A percentile compares a stretch with the other conserved stretches of the same genome.
These are phyloP conservation scores for Cardamine resedifolia DNA, from an alignment of 345 rosid genomes.

Conservation along the genomic window DNA sequence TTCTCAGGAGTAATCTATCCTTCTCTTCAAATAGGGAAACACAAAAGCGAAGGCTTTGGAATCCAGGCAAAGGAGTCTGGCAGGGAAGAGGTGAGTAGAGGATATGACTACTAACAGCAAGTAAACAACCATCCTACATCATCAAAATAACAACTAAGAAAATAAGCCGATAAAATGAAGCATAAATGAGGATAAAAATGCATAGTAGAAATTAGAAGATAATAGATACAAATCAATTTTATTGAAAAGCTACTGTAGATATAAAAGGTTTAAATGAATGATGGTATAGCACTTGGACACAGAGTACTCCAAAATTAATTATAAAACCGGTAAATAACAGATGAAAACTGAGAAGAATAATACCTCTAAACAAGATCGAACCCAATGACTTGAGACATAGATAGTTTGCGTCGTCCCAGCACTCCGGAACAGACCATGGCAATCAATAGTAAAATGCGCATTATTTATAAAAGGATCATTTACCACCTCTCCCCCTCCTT, in stretches of 20 bases:
- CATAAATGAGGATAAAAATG: slow-evolving; percentile 5
- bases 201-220: slow-evolving; percentile 1
- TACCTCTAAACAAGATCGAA: slow-evolving; percentile 90
- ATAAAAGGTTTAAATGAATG: slow-evolving; percentile 1
- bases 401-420: slow-evolving; percentile 38
- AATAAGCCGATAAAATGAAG: slow-evolving; percentile 16
- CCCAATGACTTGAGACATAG: slow-evolving; percentile 90
- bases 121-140: slow-evolving; percentile 76
- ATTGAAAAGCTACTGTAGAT: slow-evolving; percentile 1
- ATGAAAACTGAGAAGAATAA: slow-evolving; percentile 25
- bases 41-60: slow-evolving; percentile 71
- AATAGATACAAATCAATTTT: background rate
- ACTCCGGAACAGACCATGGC: slow-evolving; percentile 61
- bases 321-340: slow-evolving; percentile 13
- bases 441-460: slow-evolving; percentile 63
- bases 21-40: slow-evolving; percentile 78
- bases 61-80: slow-evolving; percentile 80
- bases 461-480: slow-evolving; percentile 39
- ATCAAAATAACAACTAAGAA: slow-evolving; percentile 34
- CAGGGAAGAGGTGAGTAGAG: slow-evolving; percentile 93
- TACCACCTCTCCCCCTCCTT: slow-evolving; percentile 84
- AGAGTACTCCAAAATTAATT: slow-evolving; percentile 7
- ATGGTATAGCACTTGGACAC: slow-evolving; percentile 27
- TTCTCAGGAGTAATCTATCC: slow-evolving; percentile 69
- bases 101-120: slow-evolving; percentile 73